Evolutionary conservation across 140 eudicot species (phyloP), one percentile per base, ranked within the genome.

Genomic region (Flaveria floridana): DNA sequence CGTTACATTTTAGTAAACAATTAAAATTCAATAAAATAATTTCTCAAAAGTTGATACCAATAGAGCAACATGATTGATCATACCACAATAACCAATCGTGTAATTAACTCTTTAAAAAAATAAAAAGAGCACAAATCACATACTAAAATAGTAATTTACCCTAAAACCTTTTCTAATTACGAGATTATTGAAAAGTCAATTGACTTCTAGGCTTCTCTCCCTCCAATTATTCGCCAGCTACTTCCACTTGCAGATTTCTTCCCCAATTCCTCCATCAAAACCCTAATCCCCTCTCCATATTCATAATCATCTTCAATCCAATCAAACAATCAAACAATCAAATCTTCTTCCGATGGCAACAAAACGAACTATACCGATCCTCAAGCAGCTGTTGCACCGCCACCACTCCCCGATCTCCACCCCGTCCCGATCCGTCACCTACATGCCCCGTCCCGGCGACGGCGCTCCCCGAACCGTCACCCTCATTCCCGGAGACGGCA

Each of bases 401-500:
- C 82, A 42, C 23, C 46, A 69, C 9, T 76, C 64, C 5, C 67
- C 70, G 65, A 76, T 72, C 21, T 57, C 83, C 11, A 30, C 70
- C 50, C 58, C 75, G n/a, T 42, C 80, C 73, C 76, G 85, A 78
- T 78, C 83, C 21, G 83, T 82, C 56, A 82, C 85, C 81, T 77
- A 66, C 85, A 71, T 79, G 85, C 73, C 78, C 51, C 72, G 83
- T 1, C 69, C 79, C 75, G 65, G 93, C 2, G 88, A 87, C 72
- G 93, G 93, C 5, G 78, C 93, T 6, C 89, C 93, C 0, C 83
- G 96, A 4, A 70, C 89, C 16, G 98, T 91, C 13, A 93, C 98
- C 52, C 78, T 93, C n/a, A 90, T 93, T 10, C 97, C 98, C 18
- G 98, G 98, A 0, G 98, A 93, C 71, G 98, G 97, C 0, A 86